Percentiles rank a stretch among this genome's conserved stretches.
phyloP scores from a whole-genome alignment of 108 stramenopile species.

The Aureococcus anophagefferens region DNA sequence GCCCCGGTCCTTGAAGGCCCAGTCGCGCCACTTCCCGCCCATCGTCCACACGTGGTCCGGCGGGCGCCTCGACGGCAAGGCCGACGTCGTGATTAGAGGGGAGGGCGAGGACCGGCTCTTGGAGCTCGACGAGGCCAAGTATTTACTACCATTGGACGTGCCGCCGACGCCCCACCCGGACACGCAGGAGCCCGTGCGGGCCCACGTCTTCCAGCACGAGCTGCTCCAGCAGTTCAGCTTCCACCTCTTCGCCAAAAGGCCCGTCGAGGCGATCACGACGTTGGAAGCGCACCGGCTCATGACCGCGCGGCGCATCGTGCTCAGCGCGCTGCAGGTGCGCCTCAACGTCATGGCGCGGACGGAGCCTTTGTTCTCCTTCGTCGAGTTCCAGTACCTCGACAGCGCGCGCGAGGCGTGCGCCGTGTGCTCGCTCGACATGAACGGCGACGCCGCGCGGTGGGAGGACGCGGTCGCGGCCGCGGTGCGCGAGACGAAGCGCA shows the following conservation, averaged over 20 bases:
- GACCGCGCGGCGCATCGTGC: constrained; percentile 75
- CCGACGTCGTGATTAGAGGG: constrained; percentile 39
- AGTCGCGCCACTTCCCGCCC: constrained; percentile 39
- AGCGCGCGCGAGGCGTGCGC: constrained; percentile 92
- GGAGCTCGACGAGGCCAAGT: constrained; percentile 53
- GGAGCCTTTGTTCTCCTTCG: constrained; percentile 90
- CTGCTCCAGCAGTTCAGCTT: constrained; percentile 81
- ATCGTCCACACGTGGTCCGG: constrained; percentile 41
- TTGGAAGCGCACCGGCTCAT: constrained; percentile 68
- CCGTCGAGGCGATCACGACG: constrained; percentile 75
- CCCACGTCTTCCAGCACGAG: constrained; percentile 54
- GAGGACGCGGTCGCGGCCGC: constrained; percentile 76
- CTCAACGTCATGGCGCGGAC: constrained; percentile 66
- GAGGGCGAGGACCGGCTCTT: constrained; percentile 63
- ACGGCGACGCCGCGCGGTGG: constrained; percentile 81
- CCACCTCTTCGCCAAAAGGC: constrained; percentile 91
- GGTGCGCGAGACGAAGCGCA: constrained; percentile 77
- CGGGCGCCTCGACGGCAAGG: not conserved
- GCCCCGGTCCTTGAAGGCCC: constrained; percentile 19
- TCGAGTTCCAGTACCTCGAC: constrained; percentile 94
- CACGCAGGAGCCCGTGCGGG: not conserved
- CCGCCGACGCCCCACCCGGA: not conserved
- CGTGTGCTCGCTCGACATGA: constrained; percentile 90
- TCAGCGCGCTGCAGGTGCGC: constrained; percentile 88
- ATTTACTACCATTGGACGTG: not conserved